Conservation (phyloP, 495 filamentous ascomycete genomes). For the Podospora australis region DNA sequence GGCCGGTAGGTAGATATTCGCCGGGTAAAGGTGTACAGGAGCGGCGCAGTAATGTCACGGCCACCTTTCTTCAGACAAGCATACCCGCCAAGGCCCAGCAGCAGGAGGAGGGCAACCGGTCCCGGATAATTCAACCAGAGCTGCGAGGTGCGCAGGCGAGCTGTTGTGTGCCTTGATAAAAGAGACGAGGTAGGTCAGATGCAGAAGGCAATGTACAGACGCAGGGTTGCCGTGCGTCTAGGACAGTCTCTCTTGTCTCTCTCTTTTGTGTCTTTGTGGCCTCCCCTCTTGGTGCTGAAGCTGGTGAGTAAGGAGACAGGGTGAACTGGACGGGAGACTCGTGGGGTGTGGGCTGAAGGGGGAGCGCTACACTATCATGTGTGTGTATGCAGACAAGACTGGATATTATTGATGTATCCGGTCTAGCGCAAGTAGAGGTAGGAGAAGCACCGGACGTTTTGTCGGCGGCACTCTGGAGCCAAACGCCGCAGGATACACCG, state of each 20-base stretch:
- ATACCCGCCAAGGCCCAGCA: constrained; percentile 22
- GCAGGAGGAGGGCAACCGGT: constrained; percentile 20
- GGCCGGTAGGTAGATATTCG: constrained; percentile 27
- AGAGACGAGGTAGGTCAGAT: constrained; percentile 1
- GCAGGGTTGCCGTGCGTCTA: constrained; percentile 11
- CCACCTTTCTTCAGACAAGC: constrained; percentile 18
- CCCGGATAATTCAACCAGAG: constrained; percentile 33
- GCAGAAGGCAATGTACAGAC: constrained; percentile 9
- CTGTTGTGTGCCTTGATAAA: too few relatives aligned
- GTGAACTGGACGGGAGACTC: constrained; percentile 4
- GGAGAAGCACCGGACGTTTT: constrained; percentile 17
- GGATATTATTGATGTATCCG: constrained; percentile 8
- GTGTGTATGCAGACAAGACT: constrained; percentile 12
- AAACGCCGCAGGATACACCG: constrained; percentile 23
- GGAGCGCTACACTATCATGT: constrained; percentile 4
- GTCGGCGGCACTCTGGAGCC: constrained; percentile 25
- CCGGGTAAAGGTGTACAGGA: constrained; percentile 28
- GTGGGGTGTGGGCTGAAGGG: constrained; percentile 9
- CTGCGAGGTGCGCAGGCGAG: too few relatives aligned
- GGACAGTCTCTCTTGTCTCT: constrained; percentile 6
- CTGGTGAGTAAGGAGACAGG: constrained; percentile 1
- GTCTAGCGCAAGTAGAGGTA: constrained; percentile 12
- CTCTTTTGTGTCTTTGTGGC: neutral
- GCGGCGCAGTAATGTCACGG: constrained; percentile 28
- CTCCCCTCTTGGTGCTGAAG: neutral